Conservation (phyloP, 2,329 filamentous ascomycete species). For the Huntiella omanensis region DNA sequence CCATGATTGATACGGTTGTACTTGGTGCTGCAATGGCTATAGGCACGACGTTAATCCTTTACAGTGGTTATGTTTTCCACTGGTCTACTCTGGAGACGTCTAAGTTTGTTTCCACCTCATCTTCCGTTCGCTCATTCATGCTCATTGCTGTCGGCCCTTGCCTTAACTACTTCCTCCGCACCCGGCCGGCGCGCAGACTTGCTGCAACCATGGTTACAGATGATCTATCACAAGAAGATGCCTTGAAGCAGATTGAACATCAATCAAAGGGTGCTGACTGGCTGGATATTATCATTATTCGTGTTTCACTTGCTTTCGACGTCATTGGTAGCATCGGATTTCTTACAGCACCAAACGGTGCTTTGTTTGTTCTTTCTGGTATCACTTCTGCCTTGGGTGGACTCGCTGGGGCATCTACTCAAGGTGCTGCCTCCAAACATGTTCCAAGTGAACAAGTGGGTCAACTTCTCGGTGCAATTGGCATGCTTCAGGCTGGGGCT, state of each 20-base stretch:
- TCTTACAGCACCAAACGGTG: slow-evolving; percentile 39
- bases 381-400: slow-evolving; percentile 61
- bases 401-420: slow-evolving; percentile 67
- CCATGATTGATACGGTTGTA: slow-evolving; percentile 62
- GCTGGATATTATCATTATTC: slow-evolving; percentile 62
- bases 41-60: slow-evolving; percentile 66
- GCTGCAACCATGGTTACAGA: slow-evolving; percentile 17
- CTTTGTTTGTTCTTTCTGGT: slow-evolving; percentile 52
- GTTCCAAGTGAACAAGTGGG: slow-evolving; percentile 67
- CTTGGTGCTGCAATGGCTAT: slow-evolving; percentile 65
- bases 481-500: slow-evolving; percentile 65
- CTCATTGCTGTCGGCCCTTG: slow-evolving; percentile 59
- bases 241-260: slow-evolving; percentile 9
- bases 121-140: slow-evolving; percentile 53
- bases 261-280: slow-evolving; percentile 49
- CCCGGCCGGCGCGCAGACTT: slow-evolving; percentile 23
- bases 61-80: slow-evolving; percentile 58
- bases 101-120: slow-evolving; percentile 63
- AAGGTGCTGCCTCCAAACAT: slow-evolving; percentile 76
- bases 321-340: slow-evolving; percentile 60
- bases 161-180: slow-evolving; percentile 57
- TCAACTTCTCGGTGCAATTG: slow-evolving; percentile 72
- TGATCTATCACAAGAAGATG: neutral
- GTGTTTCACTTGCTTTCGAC: slow-evolving; percentile 57
- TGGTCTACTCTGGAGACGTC: slow-evolving; percentile 73